These are phyloP conservation scores for Amphirosellinia nigrospora DNA, from an alignment of 495 filamentous ascomycete species.

Conservation along the genomic window DNA sequence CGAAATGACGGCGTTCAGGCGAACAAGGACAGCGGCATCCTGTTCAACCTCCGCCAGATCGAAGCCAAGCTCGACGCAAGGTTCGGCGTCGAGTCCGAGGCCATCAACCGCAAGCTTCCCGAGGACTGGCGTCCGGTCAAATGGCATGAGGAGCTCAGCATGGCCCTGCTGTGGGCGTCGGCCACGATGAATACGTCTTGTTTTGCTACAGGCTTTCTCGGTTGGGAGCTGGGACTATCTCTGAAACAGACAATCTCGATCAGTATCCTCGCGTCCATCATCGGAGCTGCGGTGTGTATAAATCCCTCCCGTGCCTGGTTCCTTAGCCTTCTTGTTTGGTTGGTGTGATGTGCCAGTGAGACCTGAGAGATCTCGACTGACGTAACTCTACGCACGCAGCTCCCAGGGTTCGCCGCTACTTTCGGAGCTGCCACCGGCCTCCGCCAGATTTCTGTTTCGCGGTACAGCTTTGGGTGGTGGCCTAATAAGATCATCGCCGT, in stretches of 20 bases:
- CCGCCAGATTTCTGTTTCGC: conserved; percentile 58
- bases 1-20: not conserved
- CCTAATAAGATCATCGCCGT: conserved; percentile 56
- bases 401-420: conserved; percentile 60
- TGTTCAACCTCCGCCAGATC: conserved; percentile 48
- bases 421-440: conserved; percentile 59
- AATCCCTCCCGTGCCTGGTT: too few relatives aligned
- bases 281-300: conserved; percentile 42
- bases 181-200: conserved; percentile 62
- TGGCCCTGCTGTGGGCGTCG: conserved; percentile 51
- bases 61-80: conserved; percentile 58
- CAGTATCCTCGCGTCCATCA: conserved; percentile 54
- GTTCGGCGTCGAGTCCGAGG: conserved; percentile 60
- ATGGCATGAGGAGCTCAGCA: conserved; percentile 28
- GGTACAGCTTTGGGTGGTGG: conserved; percentile 64
- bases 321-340: too few relatives aligned
- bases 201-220: conserved; percentile 58
- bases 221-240: conserved; percentile 55
- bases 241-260: conserved; percentile 58
- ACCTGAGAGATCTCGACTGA: too few relatives aligned
- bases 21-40: conserved; percentile 22
- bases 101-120: conserved; percentile 58
- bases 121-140: conserved; percentile 50
- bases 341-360: too few relatives aligned
- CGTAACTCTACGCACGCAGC: not conserved